Conservation (phyloP, 2,329 filamentous ascomycete genomes). For the Biscogniauxia marginata region DNA sequence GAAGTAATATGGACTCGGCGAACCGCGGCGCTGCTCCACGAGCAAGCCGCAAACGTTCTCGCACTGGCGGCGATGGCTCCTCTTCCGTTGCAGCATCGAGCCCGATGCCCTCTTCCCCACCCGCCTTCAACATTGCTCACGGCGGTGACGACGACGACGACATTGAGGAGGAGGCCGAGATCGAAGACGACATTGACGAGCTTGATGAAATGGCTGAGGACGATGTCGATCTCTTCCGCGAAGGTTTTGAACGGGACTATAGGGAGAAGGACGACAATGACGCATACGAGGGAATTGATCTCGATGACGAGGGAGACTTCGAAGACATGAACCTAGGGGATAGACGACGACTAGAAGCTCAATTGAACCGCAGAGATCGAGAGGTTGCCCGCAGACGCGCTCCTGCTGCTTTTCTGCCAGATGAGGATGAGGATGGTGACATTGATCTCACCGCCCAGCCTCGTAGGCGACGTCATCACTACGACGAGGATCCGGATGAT, state of each 20-base stretch:
- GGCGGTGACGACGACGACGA: constrained; percentile 71
- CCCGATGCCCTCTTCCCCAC: constrained; percentile 65
- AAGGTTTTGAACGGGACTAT: constrained; percentile 73
- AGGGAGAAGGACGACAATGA: constrained; percentile 65
- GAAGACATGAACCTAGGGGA: constrained; percentile 66
- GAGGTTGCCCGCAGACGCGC: constrained; percentile 68
- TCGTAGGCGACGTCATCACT: constrained; percentile 80
- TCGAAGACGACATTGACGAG: constrained; percentile 72
- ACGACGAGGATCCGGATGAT: constrained; percentile 92
- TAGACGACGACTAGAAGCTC: constrained; percentile 69
- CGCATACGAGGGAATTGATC: constrained; percentile 65
- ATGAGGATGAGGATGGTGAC: constrained; percentile 82
- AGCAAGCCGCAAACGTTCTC: constrained; percentile 55
- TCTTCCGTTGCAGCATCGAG: constrained; percentile 57
- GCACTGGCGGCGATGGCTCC: constrained; percentile 48
- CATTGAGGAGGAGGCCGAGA: constrained; percentile 68
- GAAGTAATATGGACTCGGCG: constrained; percentile 76
- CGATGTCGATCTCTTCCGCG: constrained; percentile 74
- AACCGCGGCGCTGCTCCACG: constrained; percentile 67
- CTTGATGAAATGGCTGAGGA: constrained; percentile 81
- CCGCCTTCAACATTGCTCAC: constrained; percentile 62
- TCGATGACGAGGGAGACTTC: constrained; percentile 78
- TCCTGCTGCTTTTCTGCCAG: constrained; percentile 71
- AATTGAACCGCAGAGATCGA: constrained; percentile 70
- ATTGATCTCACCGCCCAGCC: constrained; percentile 84